Base-by-base conservation (phyloP, 352 stramenopile species). In the Aphanomyces euteiches region DNA sequence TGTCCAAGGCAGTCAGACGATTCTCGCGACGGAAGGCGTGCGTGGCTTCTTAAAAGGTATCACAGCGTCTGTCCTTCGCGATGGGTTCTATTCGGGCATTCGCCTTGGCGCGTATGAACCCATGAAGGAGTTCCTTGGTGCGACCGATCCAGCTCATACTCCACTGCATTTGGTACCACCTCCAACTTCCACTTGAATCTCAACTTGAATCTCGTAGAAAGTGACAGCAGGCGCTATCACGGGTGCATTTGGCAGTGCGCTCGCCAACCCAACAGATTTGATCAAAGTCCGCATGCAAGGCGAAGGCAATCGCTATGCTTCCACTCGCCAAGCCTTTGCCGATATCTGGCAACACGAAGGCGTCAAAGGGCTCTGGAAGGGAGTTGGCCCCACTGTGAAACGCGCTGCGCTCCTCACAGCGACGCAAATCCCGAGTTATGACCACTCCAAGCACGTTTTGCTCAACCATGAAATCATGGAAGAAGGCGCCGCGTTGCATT, bases 261-360 rank as follows among this genome's bases (percentile, higher is more conserved):
- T 95, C 3, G 81, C 85, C 45, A 95, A 90, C 73, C 87, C 87
- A 7, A 88, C 87, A 76, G 87, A 95, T 56, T 74, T 95, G 36
- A 77, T 88, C 28, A 90, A 92, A 61, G 80, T 90, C 38, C 84
- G 87, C 57, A 89, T 92, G 81, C 87, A 95, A 67, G 81, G 80
- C 10, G 84, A 90, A 54, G 81, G 81, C 19, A 76, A 69, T 41
- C 78, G 81, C 28, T 92, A 93, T 75, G 84, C 87, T 61, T 87
- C 70, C 72, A 85, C 88, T 58, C 64, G 79, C 19, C 77, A 88
- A 50, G 85, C 83, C n/a, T 84, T 85, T 59, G 74, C 73, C 37
- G 78, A 85, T 37, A 90, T 95, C 66, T 82, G 82, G 63, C 69
- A 75, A 19, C 69, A 83, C 53, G 85, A 92, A 38, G 85, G 84